Evolutionary conservation across 768 basidiomycete genomes (phyloP), one percentile per base, ranked within the genome.

Genomic region (Boletus huronensis): DNA sequence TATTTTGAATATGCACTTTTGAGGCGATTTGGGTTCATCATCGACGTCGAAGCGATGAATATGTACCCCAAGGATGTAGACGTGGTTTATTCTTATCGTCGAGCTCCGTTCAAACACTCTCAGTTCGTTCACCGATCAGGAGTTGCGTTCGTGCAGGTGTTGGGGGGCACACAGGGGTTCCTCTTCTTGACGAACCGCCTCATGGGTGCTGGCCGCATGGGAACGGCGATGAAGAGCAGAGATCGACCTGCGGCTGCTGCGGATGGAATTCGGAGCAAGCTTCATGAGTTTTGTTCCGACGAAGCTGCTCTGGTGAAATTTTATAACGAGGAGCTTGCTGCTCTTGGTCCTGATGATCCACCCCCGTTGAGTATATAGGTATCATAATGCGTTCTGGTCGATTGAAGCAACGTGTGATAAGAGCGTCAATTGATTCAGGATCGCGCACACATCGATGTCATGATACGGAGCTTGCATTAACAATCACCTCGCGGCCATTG

Each of bases 101-200:
- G 88, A 36, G 74, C 82, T 39, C 78, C 85, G 5, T 90, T 84
- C 75, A 78, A 80, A 58, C 82, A 93, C 71, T 90, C 93, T 19
- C 96, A 98, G 67, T 98, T 92, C 68, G 88, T 97, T 29, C 96
- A 97, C 65, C 84, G 86, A 46, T 83, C 88, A 5, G 97, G 97
- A 2, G 82, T 89, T 23, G 93, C 91, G 9, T 93, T 98, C 65
- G 84, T 93, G 9, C 93, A 97, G 67, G 87, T 96, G 54, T 64
- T 94, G 5, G 90, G 88, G 2, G 90, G 85, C 2, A 69, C 78
- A 4, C 77, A 87, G 50, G 93, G 94, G 0, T 95, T 93, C 70
- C 71, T 93, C 54, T 96, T 95, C 77, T 76, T 93, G 61, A 94
- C 90, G 50, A 98, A 98, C 68, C 77, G 93, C 23, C 74, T 95